Conservation (phyloP, 768 basidiomycete genomes). For the Mycena olivaceomarginata region DNA sequence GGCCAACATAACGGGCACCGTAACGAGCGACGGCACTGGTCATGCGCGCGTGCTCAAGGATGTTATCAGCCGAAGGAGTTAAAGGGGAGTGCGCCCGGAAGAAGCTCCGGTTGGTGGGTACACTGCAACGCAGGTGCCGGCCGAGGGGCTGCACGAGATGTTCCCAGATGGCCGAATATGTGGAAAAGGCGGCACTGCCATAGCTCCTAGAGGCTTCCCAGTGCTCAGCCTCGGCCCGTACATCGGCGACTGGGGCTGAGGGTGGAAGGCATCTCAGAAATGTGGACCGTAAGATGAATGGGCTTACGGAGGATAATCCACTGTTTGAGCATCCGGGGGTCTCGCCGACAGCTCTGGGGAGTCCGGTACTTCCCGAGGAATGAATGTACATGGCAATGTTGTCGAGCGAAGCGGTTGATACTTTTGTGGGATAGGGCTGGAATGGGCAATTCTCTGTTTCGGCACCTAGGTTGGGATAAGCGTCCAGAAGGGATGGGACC, state of each 20-base stretch:
- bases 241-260: conserved; percentile 24
- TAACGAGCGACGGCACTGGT: conserved; percentile 53
- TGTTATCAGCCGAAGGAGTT: conserved; percentile 60
- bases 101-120: not conserved
- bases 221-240: not conserved
- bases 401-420: conserved; percentile 37
- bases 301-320: conserved; percentile 61
- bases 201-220: not conserved
- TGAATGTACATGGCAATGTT: conserved; percentile 62
- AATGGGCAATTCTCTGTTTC: conserved; percentile 55
- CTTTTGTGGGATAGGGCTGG: conserved; percentile 48
- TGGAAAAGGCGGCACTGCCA: not conserved
- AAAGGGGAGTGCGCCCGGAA: not conserved
- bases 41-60: conserved; percentile 56
- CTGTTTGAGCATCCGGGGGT: conserved; percentile 52
- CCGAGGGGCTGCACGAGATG: not conserved
- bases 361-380: conserved; percentile 71
- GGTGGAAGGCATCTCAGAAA: not conserved
- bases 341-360: conserved; percentile 64
- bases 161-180: not conserved
- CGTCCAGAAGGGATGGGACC: conserved; percentile 51
- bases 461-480: conserved; percentile 63
- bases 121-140: not conserved
- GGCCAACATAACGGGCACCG: conserved; percentile 61
- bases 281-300: not conserved